Conservation (phyloP, 371 early-diverging fungal species). For the Batkoa obscura region DNA sequence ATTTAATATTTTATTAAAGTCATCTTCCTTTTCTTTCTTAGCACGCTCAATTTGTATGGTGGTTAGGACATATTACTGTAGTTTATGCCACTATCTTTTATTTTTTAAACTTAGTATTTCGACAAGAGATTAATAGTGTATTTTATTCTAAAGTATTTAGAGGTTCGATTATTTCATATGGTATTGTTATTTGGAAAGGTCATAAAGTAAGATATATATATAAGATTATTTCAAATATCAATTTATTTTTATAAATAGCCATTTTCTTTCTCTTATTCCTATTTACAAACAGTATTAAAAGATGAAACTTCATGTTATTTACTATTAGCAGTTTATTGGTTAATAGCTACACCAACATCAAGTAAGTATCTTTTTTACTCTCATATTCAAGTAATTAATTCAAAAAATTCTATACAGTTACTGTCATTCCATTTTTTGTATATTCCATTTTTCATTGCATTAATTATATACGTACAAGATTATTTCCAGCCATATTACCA, state of each 20-base stretch:
- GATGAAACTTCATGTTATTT: background rate
- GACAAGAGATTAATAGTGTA: background rate
- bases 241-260: background rate
- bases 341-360: background rate
- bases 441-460: background rate
- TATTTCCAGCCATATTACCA: background rate
- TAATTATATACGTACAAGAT: background rate
- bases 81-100: background rate
- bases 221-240: background rate
- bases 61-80: background rate
- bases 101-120: background rate
- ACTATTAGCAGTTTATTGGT: background rate
- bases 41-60: background rate
- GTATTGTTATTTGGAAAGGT: background rate
- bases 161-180: background rate
- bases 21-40: background rate
- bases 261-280: background rate
- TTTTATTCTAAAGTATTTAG: background rate
- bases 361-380: background rate
- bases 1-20: no score
- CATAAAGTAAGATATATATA: background rate
- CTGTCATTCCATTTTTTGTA: background rate
- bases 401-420: background rate
- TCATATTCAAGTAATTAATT: background rate
- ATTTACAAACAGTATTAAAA: background rate